Conservation (phyloP, 176 grass and related monocot genomes). For the Musa beccarii region DNA sequence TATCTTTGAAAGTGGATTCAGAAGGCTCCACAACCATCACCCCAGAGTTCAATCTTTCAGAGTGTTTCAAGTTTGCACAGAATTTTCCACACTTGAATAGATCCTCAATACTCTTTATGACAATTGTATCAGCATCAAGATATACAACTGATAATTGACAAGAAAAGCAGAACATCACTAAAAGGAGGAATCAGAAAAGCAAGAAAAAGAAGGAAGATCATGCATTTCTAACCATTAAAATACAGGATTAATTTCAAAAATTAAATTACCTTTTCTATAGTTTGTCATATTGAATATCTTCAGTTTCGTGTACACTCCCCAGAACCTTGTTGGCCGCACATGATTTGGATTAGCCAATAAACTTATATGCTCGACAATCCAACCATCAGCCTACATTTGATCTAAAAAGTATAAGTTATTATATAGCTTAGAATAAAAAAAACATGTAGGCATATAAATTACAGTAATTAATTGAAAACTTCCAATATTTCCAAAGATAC, state of each 20-base stretch:
- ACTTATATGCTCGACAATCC: constrained; percentile 61
- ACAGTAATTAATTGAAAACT: not conserved
- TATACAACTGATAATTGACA: constrained; percentile 53
- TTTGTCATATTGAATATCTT: constrained; percentile 90
- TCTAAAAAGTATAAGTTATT: constrained; percentile 4
- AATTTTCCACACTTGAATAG: constrained; percentile 86
- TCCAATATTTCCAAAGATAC: not conserved
- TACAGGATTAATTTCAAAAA: not conserved
- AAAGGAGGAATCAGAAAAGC: not conserved
- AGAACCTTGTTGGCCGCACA: constrained; percentile 75
- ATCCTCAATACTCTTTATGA: constrained; percentile 86
- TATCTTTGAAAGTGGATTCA: constrained; percentile 67
- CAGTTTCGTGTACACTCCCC: constrained; percentile 91
- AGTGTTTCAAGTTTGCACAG: constrained; percentile 94
- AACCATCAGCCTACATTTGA: constrained; percentile 76
- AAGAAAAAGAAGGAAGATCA: not conserved
- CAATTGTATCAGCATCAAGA: constrained; percentile 91
- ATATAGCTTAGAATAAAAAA: not conserved
- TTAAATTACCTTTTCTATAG: constrained; percentile 62
- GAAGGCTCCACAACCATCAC: constrained; percentile 98
- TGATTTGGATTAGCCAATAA: constrained; percentile 84
- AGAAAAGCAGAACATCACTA: constrained; percentile 9
- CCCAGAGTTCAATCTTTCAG: constrained; percentile 94
- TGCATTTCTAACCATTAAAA: not conserved
- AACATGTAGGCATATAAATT: not conserved